Evolutionary conservation across 75 land plant species (phyloP).

Genomic region (Pinus tabuliformis): DNA sequence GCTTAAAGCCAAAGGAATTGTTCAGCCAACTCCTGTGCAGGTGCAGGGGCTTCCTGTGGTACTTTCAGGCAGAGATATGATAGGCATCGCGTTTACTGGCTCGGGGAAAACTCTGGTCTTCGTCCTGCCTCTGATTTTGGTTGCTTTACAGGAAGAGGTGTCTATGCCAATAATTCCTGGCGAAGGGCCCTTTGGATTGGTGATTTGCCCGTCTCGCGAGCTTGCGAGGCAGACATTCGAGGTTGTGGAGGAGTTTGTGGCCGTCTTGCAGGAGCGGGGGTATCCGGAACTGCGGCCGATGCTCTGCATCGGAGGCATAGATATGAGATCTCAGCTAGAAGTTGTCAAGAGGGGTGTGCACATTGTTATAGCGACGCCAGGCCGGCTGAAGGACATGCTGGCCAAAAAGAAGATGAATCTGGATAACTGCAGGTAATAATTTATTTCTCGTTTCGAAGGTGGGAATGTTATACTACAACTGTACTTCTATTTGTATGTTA

Average conservation of each 20-base stretch:
- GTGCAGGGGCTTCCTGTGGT: slow-evolving; percentile 4
- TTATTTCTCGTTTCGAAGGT: too few species aligned
- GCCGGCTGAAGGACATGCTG: slow-evolving; percentile 89
- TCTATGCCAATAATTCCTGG: slow-evolving; percentile 78
- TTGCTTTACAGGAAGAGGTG: slow-evolving; percentile 35
- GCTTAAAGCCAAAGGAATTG: slow-evolving; percentile 4
- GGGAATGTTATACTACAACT: too few species aligned
- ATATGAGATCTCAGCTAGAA: slow-evolving; percentile 92
- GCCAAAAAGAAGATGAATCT: slow-evolving; percentile 96
- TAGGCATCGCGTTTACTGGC: slow-evolving; percentile 40
- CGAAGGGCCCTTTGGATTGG: slow-evolving; percentile 88
- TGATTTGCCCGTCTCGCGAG: slow-evolving; percentile 91
- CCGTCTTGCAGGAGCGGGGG: slow-evolving; percentile 44
- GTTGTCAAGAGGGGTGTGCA: slow-evolving; percentile 89
- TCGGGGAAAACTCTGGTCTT: slow-evolving; percentile 38
- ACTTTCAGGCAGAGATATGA: slow-evolving; percentile 35
- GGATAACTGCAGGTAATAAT: slow-evolving; percentile 73
- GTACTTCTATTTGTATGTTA: too few species aligned
- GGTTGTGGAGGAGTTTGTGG: slow-evolving; percentile 78
- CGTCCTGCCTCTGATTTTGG: slow-evolving; percentile 25
- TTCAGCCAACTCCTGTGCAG: slow-evolving; percentile 1
- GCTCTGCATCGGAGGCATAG: slow-evolving; percentile 93
- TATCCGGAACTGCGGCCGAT: slow-evolving; percentile 74
- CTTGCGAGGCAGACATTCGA: slow-evolving; percentile 94
- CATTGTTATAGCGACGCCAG: slow-evolving; percentile 94